Percentiles rank a stretch among this genome's conserved stretches.
These are phyloP conservation scores for Aspergillus sp. DNA, from an alignment of 2,329 filamentous ascomycete species.

Conservation along the genomic window DNA sequence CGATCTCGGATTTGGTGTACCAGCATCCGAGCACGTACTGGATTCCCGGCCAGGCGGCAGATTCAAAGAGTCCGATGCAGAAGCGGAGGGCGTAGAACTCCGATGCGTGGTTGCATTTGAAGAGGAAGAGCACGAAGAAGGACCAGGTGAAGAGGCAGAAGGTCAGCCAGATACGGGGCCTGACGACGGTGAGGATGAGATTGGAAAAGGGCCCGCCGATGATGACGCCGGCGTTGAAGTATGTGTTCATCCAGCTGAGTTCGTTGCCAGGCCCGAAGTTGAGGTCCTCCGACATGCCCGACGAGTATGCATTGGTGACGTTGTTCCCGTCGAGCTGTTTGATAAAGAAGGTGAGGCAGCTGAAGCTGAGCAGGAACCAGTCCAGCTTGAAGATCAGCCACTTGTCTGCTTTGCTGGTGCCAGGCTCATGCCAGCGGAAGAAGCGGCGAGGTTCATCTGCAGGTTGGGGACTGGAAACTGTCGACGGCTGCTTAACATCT, in stretches of 20 bases:
- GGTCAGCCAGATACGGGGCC: constrained; percentile 26
- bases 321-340: constrained; percentile 49
- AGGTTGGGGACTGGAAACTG: too few relatives aligned
- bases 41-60: constrained; percentile 15
- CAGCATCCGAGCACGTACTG: constrained; percentile 20
- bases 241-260: constrained; percentile 44
- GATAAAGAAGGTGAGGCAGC: constrained; percentile 48
- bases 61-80: constrained; percentile 20
- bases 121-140: constrained; percentile 44
- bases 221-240: constrained; percentile 45
- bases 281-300: constrained; percentile 51
- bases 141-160: constrained; percentile 41
- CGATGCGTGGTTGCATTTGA: constrained; percentile 9
- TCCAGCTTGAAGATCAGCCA: not conserved
- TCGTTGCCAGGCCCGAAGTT: constrained; percentile 39
- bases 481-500: too few relatives aligned
- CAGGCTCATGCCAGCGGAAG: not conserved
- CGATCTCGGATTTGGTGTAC: constrained; percentile 16
- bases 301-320: constrained; percentile 50
- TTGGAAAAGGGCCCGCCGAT: constrained; percentile 28
- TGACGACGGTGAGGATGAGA: constrained; percentile 41
- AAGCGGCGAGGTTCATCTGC: too few relatives aligned
- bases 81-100: constrained; percentile 21
- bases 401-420: not conserved
- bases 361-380: constrained; percentile 36